Percentiles rank a stretch among this genome's conserved stretches.
These are phyloP conservation scores for Pichia gijzeniarum DNA, from an alignment of 805 yeast genomes.

Conservation along the genomic window DNA sequence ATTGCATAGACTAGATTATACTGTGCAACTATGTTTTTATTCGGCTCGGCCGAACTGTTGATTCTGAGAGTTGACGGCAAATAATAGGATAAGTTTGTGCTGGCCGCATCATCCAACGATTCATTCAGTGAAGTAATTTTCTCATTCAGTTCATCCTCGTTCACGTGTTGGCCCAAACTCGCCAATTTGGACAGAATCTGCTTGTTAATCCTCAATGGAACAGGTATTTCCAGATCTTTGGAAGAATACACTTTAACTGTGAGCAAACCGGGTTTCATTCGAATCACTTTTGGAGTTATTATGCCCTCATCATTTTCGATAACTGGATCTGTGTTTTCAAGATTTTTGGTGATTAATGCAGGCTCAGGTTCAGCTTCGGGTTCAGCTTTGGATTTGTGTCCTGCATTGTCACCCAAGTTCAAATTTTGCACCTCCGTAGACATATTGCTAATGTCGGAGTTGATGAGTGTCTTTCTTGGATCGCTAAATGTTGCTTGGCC, in stretches of 20 bases:
- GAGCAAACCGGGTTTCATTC: conserved; percentile 57
- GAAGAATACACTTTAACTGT: conserved; percentile 75
- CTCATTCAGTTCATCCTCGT: conserved; percentile 26
- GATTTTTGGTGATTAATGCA: conserved; percentile 21
- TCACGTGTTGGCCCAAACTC: conserved; percentile 41
- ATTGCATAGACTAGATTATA: conserved; percentile 66
- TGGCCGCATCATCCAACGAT: conserved; percentile 24
- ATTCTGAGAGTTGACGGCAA: conserved; percentile 40
- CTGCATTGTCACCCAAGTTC: background rate
- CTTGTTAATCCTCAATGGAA: conserved; percentile 58
- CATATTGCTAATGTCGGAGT: conserved; percentile 1
- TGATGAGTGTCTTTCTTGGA: conserved; percentile 6
- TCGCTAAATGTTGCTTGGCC: conserved; percentile 9
- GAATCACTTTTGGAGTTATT: background rate
- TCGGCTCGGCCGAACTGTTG: conserved; percentile 37
- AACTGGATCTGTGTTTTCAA: conserved; percentile 31
- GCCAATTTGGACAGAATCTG: conserved; percentile 60
- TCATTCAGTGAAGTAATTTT: conserved; percentile 31
- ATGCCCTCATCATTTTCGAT: conserved; percentile 19
- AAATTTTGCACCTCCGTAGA: conserved; percentile 4
- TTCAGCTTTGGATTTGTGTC: background rate
- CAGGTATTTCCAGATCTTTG: conserved; percentile 61
- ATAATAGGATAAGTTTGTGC: conserved; percentile 25
- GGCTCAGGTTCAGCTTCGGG: conserved; percentile 9
- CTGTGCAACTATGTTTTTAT: conserved; percentile 45